Evolutionary conservation across 2,329 filamentous ascomycete species (phyloP), one percentile per base, ranked within the genome.

Genomic region (Monosporascus sp.): DNA sequence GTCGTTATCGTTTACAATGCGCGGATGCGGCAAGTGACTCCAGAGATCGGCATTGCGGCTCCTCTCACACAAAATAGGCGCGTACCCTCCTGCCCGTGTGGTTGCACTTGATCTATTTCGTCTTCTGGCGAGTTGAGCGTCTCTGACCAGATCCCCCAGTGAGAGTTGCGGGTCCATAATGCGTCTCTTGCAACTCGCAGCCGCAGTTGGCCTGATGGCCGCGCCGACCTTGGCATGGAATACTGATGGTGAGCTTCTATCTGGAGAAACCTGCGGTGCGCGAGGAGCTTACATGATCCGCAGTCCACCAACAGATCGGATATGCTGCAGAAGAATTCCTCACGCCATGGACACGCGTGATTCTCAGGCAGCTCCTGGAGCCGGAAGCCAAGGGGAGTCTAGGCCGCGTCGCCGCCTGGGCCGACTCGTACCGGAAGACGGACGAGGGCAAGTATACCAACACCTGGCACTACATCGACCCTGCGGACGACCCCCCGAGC

Each of bases 401-500:
- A 7, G 70, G 70, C 24, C 61, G 58, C 5, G 65, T 73, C 1
- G 71, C 70, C 5, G 70, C 70, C 0, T 75, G 73, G 73, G 70
- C 72, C 1, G 73, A 75, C 58, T 64, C 58, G 2, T 68, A 65
- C 53, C 55, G 58, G 8, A 70, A 73, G 52, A 72, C 70, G 2
- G 55, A 59, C 20, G 65, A 66, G 7, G 72, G 72, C 9, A 55
- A 61, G 7, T 73, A 67, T 49, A 69, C 67, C 3, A 66, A 63
- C 14, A 64, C 63, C 3, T 71, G 70, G 60, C 72, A 75, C 61
- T 75, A 67, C 52, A 74, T 75, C 54, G 72, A 75, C 61, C 68
- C 72, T 2, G 56, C 69, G 18, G 72, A 75, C 61, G 55, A 66
- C 41, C 72, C 73, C 35, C 72, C 72, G 2, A 54, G 49, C 37